Evolutionary conservation across 2,329 filamentous ascomycete genomes (phyloP), one percentile per base, ranked within the genome.

Genomic region (Davidsoniella australis): DNA sequence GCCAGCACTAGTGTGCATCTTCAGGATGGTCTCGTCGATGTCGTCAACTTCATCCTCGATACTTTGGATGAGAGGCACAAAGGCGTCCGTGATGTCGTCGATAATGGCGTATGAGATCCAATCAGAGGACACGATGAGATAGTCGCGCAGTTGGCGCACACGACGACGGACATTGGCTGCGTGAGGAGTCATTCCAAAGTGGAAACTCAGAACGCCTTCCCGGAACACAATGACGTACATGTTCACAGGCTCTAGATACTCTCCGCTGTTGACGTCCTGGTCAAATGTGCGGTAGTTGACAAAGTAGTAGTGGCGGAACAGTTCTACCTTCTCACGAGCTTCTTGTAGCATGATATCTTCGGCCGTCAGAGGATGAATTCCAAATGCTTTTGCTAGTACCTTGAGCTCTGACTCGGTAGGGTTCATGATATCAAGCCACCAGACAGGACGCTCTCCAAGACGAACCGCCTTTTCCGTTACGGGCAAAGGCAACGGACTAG

Each of bases 101-200:
- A 96, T 95, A 56, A 95, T 83, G 44, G 88, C 91, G 60, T 98
- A 98, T 6, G 86, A 94, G 57, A 98, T 95, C 91, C 91, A 98
- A 62, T 98, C 91, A 0, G 89, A 85, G 43, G 84, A 89, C 10
- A 96, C 70, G 41, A 94, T 85, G 58, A 96, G 74, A 62, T 94
- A 98, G 63, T 98, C 91, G 55, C 85, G 85, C 43, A 98, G 68
- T 63, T 98, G 91, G 9, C 91, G 83, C 59, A 98, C 89, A 33
- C 91, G 80, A 42, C 91, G 78, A 18, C 91, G 85, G 20, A 98
- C 91, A 57, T 98, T 98, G 60, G 91, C 89, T 2, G 89, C 85
- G 63, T 98, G 91, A 8, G 91, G 91, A 5, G 85, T 94, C 65
- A 89, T 80, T n/a, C 83, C 88, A 65, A 94, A 95, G 63, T 98